A percentile compares a stretch with the other conserved stretches of the same genome.
Conservation (phyloP, 192 early-diverging fungal genomes). For the Martensiomyces pterosporus region DNA sequence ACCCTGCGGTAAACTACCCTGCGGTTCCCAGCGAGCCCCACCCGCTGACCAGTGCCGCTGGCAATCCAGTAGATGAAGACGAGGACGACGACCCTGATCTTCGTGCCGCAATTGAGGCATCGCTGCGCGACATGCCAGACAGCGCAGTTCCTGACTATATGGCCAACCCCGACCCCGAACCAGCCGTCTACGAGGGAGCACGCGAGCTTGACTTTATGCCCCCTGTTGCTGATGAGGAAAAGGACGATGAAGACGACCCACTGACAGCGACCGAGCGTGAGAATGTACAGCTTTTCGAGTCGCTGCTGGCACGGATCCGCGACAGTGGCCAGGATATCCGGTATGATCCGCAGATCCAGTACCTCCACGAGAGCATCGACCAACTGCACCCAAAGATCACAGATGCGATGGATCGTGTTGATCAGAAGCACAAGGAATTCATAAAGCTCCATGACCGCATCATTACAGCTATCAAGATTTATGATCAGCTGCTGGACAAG, state of each 20-base stretch:
- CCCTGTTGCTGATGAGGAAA: conserved; percentile 11
- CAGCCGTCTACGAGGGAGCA: conserved; percentile 11
- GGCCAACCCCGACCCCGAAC: conserved; percentile 3
- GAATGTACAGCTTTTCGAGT: conserved; percentile 85
- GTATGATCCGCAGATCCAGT: conserved; percentile 73
- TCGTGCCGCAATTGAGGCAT: conserved; percentile 74
- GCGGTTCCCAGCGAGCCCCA: conserved; percentile 25
- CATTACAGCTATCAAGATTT: conserved; percentile 72
- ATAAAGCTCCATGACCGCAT: conserved; percentile 81
- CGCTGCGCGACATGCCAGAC: conserved; percentile 56
- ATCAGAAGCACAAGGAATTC: conserved; percentile 72
- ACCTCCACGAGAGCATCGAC: conserved; percentile 82
- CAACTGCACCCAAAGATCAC: conserved; percentile 82
- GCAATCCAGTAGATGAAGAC: conserved; percentile 15
- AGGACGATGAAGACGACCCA: conserved; percentile 50
- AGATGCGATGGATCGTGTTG: conserved; percentile 66
- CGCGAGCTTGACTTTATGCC: conserved; percentile 38
- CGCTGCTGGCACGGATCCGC: conserved; percentile 78
- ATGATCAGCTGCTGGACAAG: conserved; percentile 84
- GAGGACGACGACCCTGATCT: conserved; percentile 68
- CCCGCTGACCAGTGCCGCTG: conserved; percentile 28
- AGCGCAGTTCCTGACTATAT: conserved; percentile 20
- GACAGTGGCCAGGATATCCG: conserved; percentile 73
- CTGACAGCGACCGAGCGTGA: conserved; percentile 76
- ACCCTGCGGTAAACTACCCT: conserved; percentile 23